Conservation (phyloP, 2,329 filamentous ascomycete species). For the Talaromyces sp. region DNA sequence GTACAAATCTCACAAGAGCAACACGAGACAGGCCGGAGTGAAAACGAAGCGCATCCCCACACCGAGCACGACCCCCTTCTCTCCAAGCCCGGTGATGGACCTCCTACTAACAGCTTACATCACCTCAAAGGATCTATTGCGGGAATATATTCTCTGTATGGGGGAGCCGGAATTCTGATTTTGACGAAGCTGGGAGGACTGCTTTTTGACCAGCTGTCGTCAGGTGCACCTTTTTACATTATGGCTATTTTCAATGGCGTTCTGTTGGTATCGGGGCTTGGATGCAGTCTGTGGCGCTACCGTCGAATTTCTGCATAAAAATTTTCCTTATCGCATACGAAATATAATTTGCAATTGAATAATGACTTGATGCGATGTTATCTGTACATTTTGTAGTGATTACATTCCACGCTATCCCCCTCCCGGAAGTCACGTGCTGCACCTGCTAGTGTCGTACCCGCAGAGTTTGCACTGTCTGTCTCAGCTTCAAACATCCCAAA, state of each 20-base stretch:
- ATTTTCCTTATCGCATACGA: neutral
- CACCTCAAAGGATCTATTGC: conserved; percentile 88
- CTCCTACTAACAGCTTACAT: conserved; percentile 32
- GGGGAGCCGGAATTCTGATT: conserved; percentile 81
- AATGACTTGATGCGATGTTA: too few species aligned
- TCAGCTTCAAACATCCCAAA: conserved; percentile 35
- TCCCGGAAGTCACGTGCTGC: neutral
- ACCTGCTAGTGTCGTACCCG: neutral
- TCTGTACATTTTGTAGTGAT: too few species aligned
- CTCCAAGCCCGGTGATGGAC: conserved; percentile 12
- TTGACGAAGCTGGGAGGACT: conserved; percentile 87
- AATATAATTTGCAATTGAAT: too few species aligned
- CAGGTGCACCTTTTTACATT: conserved; percentile 84
- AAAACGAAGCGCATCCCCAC: neutral
- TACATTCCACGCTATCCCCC: neutral
- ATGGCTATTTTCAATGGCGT: conserved; percentile 83
- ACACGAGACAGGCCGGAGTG: neutral
- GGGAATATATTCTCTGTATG: conserved; percentile 86
- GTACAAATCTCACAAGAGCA: neutral
- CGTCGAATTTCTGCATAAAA: neutral
- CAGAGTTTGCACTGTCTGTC: conserved; percentile 36
- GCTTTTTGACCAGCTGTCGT: conserved; percentile 70
- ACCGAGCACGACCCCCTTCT: conserved; percentile 29
- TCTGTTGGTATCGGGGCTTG: conserved; percentile 47
- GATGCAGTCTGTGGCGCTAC: conserved; percentile 18